A percentile compares a stretch with the other conserved stretches of the same genome.
These are phyloP conservation scores for Carex littledalei DNA, from an alignment of 176 grass and related monocot species.

Conservation along the genomic window DNA sequence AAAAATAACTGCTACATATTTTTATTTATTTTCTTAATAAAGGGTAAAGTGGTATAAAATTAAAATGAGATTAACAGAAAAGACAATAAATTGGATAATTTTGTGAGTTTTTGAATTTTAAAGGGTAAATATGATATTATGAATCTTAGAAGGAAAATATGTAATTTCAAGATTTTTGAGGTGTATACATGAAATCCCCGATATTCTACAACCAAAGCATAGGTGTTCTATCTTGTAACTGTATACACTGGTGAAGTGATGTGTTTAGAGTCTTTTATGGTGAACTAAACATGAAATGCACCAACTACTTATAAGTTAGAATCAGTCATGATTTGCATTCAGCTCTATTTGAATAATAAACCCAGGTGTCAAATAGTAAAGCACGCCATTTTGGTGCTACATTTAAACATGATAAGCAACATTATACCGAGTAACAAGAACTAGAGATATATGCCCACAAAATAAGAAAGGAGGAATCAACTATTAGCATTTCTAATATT, in stretches of 20 bases:
- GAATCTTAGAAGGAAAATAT: too few relatives aligned
- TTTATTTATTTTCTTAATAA: too few relatives aligned
- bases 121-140: too few relatives aligned
- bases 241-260: background rate
- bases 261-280: background rate
- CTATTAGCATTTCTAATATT: background rate
- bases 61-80: too few relatives aligned
- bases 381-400: background rate
- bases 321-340: background rate
- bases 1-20: too few relatives aligned
- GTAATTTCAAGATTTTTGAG: too few relatives aligned
- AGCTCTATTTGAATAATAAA: background rate
- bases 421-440: background rate
- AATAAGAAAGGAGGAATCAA: conserved; percentile 9
- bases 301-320: too few relatives aligned
- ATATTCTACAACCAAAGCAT: background rate
- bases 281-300: background rate
- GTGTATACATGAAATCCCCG: too few relatives aligned
- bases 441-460: background rate
- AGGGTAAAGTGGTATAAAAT: too few relatives aligned
- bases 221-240: background rate
- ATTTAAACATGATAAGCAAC: background rate
- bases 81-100: too few relatives aligned
- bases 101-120: too few relatives aligned
- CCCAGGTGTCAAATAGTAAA: background rate